Base-by-base conservation (phyloP, 257 asterid genomes). In the Parsonsia alboflavescens region DNA sequence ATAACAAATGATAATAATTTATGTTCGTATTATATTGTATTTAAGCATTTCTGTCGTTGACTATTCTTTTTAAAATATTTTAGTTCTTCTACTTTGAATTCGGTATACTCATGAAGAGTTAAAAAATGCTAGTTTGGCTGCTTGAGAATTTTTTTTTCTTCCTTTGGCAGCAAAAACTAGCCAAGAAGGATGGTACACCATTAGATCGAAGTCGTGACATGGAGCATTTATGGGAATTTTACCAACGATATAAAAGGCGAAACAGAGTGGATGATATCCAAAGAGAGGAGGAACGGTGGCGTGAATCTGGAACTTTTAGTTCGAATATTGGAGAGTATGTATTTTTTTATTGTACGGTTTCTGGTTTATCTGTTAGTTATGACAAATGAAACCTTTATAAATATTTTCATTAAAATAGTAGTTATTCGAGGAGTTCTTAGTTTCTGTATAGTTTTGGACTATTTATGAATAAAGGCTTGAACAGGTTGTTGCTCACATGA, bases 181-280 rank as follows among this genome's bases (percentile, higher is more conserved):
- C 98, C 75, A 87, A 87, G 82, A 92, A 86, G 82, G 98, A 85
- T 64, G 99, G 97, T 68, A 87, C 85, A n/a, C 84, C 75, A 73
- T 87, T 92, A 73, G 98, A 94, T 77, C 97, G 98, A 61, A 80
- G 85, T 82, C 96, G 82, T 78, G 99, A 94, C 82, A 86, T 92
- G 68, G 93, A 94, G 84, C 84, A 84, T 44, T 81, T 94, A 76
- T 94, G 99, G 98, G 91, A 94, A 30, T 94, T 92, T 81, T 94
- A 94, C 80, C 87, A 88, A 68, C 92, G 88, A 74, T 94, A 90
- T 80, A 94, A 94, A 79, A 87, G 88, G 84, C 90, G 88, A 48
- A 89, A 94, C 81, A 86, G 82, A 85, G 91, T 94, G 79, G 99
- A 94, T 39, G 99, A 92, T 82, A 85, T 94, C 76, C 93, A 83